Evolutionary conservation across 2,329 filamentous ascomycete species (phyloP).

Genomic region (Scopulariopsis brevicaulis): DNA sequence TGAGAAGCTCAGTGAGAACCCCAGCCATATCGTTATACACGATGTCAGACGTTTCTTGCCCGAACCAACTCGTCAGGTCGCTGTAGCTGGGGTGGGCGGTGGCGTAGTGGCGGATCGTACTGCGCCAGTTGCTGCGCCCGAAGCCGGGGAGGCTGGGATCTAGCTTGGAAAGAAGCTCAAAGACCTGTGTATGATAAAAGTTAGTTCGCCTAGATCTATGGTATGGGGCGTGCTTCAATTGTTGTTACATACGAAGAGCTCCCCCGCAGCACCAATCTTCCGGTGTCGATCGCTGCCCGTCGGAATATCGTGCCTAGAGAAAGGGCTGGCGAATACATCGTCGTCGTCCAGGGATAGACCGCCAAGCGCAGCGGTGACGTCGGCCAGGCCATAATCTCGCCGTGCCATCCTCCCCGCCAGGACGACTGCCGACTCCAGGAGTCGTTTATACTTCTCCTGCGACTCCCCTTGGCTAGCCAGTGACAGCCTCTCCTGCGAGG

Average conservation of each 20-base stretch:
- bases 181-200: conserved; percentile 19
- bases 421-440: not conserved
- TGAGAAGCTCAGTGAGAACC: conserved; percentile 20
- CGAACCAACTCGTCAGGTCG: conserved; percentile 25
- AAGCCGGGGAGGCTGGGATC: conserved; percentile 20
- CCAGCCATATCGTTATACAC: conserved; percentile 26
- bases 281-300: not conserved
- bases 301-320: not conserved
- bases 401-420: not conserved
- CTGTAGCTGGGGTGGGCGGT: conserved; percentile 26
- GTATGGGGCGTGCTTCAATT: no score
- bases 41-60: conserved; percentile 34
- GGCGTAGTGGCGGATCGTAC: conserved; percentile 30
- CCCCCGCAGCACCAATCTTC: not conserved
- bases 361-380: no score
- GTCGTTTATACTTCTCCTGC: not conserved
- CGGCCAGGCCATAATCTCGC: not conserved
- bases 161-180: conserved; percentile 23
- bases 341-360: no score
- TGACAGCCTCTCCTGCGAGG: not conserved
- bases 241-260: not conserved
- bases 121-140: conserved; percentile 29
- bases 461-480: not conserved
- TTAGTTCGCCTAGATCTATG: not conserved
- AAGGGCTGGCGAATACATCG: not conserved